phyloP scores from a whole-genome alignment of 2,329 filamentous ascomycete species.

The Cladorrhinum sp. region DNA sequence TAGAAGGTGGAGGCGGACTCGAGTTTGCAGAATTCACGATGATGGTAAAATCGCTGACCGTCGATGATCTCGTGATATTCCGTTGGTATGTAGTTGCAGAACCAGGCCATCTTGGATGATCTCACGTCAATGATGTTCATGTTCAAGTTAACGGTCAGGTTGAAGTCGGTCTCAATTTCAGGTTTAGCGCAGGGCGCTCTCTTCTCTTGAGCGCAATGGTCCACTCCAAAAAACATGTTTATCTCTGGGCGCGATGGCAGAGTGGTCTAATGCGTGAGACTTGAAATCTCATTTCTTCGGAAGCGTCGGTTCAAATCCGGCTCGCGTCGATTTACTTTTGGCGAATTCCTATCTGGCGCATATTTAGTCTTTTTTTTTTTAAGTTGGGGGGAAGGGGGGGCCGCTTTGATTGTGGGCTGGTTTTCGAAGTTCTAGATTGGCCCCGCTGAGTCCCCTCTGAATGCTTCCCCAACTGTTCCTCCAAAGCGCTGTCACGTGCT shows the following conservation, averaged over 20 bases:
- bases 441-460: not conserved
- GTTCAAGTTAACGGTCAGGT: not conserved
- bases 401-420: not conserved
- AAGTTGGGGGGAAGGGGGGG: no score
- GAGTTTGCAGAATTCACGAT: no score
- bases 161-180: not conserved
- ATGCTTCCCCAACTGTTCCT: not conserved
- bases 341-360: not conserved
- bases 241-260: conserved; percentile 2
- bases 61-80: no score
- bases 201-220: not conserved
- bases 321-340: conserved; percentile 7
- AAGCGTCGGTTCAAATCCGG: conserved; percentile 11
- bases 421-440: no score
- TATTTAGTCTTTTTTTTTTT: not conserved
- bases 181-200: not conserved
- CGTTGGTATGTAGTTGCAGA: no score
- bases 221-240: not conserved
- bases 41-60: no score
- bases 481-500: not conserved
- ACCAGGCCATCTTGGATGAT: no score
- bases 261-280: conserved; percentile 12
- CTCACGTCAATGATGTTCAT: no score
- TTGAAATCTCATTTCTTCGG: conserved; percentile 12
- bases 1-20: no score